Conservation (phyloP, 208 protist genomes). For the Willaertia magna region DNA sequence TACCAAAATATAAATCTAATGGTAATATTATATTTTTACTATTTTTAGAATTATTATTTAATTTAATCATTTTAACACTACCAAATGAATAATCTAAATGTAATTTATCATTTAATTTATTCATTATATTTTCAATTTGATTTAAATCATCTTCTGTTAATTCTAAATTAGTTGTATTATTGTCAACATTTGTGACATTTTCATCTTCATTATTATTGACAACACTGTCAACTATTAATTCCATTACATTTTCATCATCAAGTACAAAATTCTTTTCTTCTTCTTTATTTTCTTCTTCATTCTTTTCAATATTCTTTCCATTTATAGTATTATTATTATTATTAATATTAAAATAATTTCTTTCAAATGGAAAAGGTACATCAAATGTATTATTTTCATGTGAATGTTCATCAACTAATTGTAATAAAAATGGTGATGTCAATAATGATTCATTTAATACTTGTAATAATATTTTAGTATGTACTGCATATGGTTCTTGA, state of each 20-base stretch:
- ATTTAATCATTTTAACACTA: background rate
- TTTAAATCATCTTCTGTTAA: background rate
- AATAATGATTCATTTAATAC: background rate
- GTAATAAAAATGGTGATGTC: background rate
- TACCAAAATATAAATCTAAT: background rate
- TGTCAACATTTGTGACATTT: background rate
- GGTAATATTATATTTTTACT: background rate
- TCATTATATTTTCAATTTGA: background rate
- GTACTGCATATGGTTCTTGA: background rate
- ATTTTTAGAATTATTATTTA: background rate
- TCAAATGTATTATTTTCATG: background rate
- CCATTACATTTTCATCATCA: background rate
- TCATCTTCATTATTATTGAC: background rate
- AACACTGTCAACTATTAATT: background rate
- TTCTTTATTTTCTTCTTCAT: no score
- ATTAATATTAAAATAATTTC: background rate
- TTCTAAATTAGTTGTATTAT: background rate
- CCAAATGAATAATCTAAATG: conserved; percentile 1
- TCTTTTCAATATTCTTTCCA: background rate
- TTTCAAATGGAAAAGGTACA: background rate
- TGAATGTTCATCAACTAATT: background rate
- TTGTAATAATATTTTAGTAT: background rate
- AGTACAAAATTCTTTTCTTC: background rate
- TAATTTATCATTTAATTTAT: background rate
- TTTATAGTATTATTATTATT: background rate